phyloP scores from a whole-genome alignment of 345 rosid genomes.

The Atalantia buxifolia region DNA sequence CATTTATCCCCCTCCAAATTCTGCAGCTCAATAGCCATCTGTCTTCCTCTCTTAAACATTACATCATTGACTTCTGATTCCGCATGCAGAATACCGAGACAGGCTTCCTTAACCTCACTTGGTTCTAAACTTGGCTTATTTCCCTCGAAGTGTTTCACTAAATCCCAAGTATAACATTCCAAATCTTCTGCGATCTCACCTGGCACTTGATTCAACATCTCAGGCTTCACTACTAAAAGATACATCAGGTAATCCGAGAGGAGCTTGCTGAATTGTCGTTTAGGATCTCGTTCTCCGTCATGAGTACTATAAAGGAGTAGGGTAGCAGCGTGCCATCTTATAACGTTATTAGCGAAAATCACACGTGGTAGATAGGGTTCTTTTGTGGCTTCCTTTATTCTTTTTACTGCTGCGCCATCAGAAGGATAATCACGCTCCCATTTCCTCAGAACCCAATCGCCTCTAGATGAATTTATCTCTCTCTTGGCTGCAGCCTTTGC shows the following conservation, averaged over 20 bases:
- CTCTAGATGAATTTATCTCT: conserved; percentile 44
- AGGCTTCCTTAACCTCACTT: conserved; percentile 10
- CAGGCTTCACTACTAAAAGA: conserved; percentile 47
- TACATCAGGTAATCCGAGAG: conserved; percentile 64
- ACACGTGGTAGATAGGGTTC: no score
- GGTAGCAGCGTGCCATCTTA: conserved; percentile 53
- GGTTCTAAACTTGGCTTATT: background rate
- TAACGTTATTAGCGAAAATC: no score
- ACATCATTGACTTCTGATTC: conserved; percentile 37
- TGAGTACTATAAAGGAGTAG: conserved; percentile 31
- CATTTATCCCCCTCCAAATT: conserved; percentile 24
- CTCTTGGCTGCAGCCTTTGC: conserved; percentile 12
- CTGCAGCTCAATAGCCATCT: conserved; percentile 46
- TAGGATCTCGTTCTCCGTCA: background rate
- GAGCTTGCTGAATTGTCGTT: conserved; percentile 35
- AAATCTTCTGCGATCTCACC: no score
- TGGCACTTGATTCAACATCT: conserved; percentile 48
- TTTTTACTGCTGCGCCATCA: conserved; percentile 10
- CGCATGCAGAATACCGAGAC: conserved; percentile 10
- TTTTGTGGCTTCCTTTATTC: no score
- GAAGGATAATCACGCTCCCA: conserved; percentile 13
- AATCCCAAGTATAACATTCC: conserved; percentile 20
- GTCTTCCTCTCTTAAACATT: background rate
- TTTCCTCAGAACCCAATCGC: conserved; percentile 50
- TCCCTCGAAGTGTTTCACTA: conserved; percentile 34